Conservation (phyloP, 2,329 filamentous ascomycete genomes). For the Penicillium frequentans region DNA sequence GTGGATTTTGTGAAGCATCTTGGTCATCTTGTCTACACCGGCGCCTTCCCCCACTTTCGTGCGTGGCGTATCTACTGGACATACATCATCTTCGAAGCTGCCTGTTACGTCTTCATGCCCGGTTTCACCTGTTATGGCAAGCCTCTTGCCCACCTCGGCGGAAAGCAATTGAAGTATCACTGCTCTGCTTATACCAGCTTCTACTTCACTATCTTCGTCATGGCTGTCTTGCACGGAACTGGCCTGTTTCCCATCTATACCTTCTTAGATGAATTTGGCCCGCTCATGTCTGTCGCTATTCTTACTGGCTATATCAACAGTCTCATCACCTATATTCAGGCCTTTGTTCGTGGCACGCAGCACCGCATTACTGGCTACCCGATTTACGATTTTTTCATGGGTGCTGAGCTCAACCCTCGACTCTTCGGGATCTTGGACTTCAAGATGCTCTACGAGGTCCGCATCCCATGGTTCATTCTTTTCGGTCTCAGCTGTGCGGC, state of each 20-base stretch:
- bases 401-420: slow-evolving; percentile 79
- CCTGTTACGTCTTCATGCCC: slow-evolving; percentile 80
- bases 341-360: slow-evolving; percentile 72
- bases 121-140: slow-evolving; percentile 87
- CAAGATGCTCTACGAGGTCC: slow-evolving; percentile 95
- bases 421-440: slow-evolving; percentile 82
- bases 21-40: slow-evolving; percentile 69
- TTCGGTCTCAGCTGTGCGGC: slow-evolving; percentile 63
- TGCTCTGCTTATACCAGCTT: slow-evolving; percentile 86
- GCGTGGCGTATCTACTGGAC: slow-evolving; percentile 95
- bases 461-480: slow-evolving; percentile 90
- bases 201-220: slow-evolving; percentile 76
- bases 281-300: slow-evolving; percentile 89
- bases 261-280: slow-evolving; percentile 90
- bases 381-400: slow-evolving; percentile 89
- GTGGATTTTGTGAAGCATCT: slow-evolving; percentile 71
- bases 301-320: slow-evolving; percentile 81
- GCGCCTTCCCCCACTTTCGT: slow-evolving; percentile 75
- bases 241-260: slow-evolving; percentile 85
- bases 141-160: slow-evolving; percentile 74
- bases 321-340: slow-evolving; percentile 82
- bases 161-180: slow-evolving; percentile 86
- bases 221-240: slow-evolving; percentile 70
- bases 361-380: slow-evolving; percentile 85
- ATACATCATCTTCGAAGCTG: slow-evolving; percentile 80